phyloP scores from a whole-genome alignment of 2,329 filamentous ascomycete genomes.

The Neofusicoccum laricinum region DNA sequence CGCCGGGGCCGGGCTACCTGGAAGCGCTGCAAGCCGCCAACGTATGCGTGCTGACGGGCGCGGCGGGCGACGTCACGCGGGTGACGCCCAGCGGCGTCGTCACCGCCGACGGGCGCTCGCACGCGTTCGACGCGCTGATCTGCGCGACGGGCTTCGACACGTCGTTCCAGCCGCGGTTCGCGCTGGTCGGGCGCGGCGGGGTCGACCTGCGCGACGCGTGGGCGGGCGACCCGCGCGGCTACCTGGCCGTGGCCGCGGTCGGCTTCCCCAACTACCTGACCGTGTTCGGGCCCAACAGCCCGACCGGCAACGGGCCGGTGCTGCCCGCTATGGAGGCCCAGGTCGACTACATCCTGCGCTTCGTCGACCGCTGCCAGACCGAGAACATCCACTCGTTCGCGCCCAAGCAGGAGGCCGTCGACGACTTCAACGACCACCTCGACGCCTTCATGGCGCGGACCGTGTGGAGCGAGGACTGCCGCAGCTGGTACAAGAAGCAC shows the following conservation, averaged over 20 bases:
- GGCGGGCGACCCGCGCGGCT: constrained; percentile 39
- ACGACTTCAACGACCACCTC: constrained; percentile 50
- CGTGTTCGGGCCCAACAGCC: constrained; percentile 39
- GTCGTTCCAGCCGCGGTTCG: constrained; percentile 28
- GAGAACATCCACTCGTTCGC: constrained; percentile 46
- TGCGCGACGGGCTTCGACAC: constrained; percentile 34
- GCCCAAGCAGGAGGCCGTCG: constrained; percentile 46
- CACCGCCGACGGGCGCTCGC: constrained; percentile 23
- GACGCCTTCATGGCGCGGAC: constrained; percentile 34
- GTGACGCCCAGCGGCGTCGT: constrained; percentile 29
- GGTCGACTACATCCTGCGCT: constrained; percentile 42
- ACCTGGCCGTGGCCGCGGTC: constrained; percentile 46
- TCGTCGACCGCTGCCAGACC: constrained; percentile 51
- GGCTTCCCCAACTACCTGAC: constrained; percentile 46
- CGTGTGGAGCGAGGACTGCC: constrained; percentile 33
- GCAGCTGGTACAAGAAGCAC: constrained; percentile 45
- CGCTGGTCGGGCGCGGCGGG: constrained; percentile 39
- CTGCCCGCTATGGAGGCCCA: constrained; percentile 41
- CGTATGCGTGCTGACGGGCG: constrained; percentile 17
- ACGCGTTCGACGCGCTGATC: constrained; percentile 28
- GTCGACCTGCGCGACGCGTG: constrained; percentile 45
- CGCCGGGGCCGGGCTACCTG: constrained; percentile 32
- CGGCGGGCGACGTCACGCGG: constrained; percentile 22
- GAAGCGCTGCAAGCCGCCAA: constrained; percentile 31
- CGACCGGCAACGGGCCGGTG: constrained; percentile 42